Conservation (phyloP, 495 filamentous ascomycete species). For the Aspergillus steynii region DNA sequence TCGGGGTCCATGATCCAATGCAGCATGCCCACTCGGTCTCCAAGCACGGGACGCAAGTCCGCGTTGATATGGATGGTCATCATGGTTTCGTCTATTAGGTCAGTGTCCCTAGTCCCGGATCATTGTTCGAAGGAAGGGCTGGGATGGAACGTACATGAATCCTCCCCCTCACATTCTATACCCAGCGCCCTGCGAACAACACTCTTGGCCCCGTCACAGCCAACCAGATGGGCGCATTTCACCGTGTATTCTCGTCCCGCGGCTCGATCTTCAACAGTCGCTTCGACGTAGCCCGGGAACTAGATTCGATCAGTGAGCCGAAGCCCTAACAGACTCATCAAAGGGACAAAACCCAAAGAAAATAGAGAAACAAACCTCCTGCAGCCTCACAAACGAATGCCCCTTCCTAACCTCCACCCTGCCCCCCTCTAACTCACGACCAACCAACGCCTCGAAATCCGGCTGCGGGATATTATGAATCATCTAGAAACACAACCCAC, state of each 20-base stretch:
- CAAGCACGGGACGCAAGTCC: slow-evolving; percentile 34
- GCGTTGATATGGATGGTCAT: slow-evolving; percentile 50
- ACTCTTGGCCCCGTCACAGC: slow-evolving; percentile 41
- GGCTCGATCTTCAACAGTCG: slow-evolving; percentile 22
- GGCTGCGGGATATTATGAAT: slow-evolving; percentile 37
- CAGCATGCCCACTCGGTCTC: slow-evolving; percentile 42
- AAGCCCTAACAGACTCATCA: no score
- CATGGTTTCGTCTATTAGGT: slow-evolving; percentile 38
- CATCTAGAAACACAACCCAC: slow-evolving; percentile 19
- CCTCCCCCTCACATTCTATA: slow-evolving; percentile 40
- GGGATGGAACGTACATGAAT: slow-evolving; percentile 22
- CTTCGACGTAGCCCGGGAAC: slow-evolving; percentile 13
- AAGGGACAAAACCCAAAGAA: no score
- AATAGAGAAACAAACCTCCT: slow-evolving; percentile 18
- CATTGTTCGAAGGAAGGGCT: no score
- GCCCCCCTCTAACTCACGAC: no score
- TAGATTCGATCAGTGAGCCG: not conserved
- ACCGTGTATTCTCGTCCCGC: slow-evolving; percentile 18
- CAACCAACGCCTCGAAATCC: slow-evolving; percentile 17
- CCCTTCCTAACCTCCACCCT: no score
- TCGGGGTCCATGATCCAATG: slow-evolving; percentile 47
- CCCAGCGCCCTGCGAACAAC: slow-evolving; percentile 31
- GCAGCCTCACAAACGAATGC: no score
- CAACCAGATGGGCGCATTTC: slow-evolving; percentile 31
- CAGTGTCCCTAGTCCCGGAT: not conserved